Conservation (phyloP, 1,284 basidiomycete species). For the Naganishia sp. region DNA sequence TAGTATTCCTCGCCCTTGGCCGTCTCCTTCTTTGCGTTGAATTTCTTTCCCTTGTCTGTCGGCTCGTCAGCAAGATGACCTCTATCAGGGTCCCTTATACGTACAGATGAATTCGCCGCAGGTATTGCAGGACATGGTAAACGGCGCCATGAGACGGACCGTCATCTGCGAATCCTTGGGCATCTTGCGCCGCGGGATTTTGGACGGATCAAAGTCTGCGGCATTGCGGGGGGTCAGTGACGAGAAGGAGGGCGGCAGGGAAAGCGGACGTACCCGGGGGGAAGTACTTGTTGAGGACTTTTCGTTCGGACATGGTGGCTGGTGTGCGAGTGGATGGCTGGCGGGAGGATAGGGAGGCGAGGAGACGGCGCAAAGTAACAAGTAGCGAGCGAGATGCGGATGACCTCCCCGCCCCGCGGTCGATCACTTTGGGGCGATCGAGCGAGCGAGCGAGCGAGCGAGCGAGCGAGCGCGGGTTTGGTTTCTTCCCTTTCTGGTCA, state of each 20-base stretch:
- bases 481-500: no score
- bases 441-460: no score
- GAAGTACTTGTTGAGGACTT: conserved; percentile 85
- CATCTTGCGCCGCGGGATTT: conserved; percentile 82
- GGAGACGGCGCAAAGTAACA: no score
- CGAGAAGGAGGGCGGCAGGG: neutral
- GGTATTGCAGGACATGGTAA: conserved; percentile 94
- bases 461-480: no score
- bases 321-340: neutral
- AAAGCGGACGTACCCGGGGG: conserved; percentile 60
- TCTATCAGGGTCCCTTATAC: no score
- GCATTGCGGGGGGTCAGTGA: conserved; percentile 41
- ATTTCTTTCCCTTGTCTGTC: conserved; percentile 86
- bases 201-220: conserved; percentile 92
- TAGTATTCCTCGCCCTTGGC: conserved; percentile 96
- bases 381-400: no score
- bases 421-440: neutral
- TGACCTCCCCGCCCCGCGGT: no score
- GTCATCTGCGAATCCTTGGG: conserved; percentile 93
- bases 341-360: neutral
- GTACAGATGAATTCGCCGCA: conserved; percentile 97
- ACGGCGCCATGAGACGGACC: conserved; percentile 98
- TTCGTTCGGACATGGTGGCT: conserved; percentile 81
- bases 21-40: conserved; percentile 98
- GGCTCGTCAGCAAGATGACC: neutral